phyloP scores from a whole-genome alignment of 106 monocot species.

The Hemerocallis citrina region DNA sequence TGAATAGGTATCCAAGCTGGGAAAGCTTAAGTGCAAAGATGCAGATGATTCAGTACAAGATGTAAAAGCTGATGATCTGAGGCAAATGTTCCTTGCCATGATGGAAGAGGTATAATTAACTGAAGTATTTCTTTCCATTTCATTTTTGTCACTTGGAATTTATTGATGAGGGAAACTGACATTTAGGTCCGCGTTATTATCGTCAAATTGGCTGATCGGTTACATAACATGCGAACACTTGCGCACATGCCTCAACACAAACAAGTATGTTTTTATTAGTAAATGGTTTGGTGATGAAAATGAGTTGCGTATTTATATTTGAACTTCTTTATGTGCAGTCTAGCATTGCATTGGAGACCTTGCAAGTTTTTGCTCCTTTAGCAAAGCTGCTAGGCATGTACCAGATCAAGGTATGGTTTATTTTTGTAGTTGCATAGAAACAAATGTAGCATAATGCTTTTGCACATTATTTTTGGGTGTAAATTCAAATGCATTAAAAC shows the following conservation, averaged over 20 bases:
- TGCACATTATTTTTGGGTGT: background rate
- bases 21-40: conserved; percentile 83
- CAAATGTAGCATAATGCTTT: background rate
- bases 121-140: background rate
- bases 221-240: conserved; percentile 99
- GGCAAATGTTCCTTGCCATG: conserved; percentile 99
- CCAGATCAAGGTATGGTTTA: conserved; percentile 72
- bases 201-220: conserved; percentile 93
- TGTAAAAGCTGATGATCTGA: conserved; percentile 93
- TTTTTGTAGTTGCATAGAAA: background rate
- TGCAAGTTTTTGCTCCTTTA: conserved; percentile 96
- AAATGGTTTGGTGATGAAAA: background rate
- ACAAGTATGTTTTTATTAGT: conserved; percentile 43
- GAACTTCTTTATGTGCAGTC: conserved; percentile 41
- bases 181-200: conserved; percentile 93
- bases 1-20: conserved; percentile 83
- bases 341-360: conserved; percentile 89
- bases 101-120: conserved; percentile 72
- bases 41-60: conserved; percentile 58
- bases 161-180: background rate
- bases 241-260: conserved; percentile 94
- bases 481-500: background rate
- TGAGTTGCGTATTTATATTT: background rate
- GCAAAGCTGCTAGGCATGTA: conserved; percentile 99
- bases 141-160: background rate